Evolutionary conservation across 495 filamentous ascomycete species (phyloP).

Genomic region (Penicillium maclennaniae): DNA sequence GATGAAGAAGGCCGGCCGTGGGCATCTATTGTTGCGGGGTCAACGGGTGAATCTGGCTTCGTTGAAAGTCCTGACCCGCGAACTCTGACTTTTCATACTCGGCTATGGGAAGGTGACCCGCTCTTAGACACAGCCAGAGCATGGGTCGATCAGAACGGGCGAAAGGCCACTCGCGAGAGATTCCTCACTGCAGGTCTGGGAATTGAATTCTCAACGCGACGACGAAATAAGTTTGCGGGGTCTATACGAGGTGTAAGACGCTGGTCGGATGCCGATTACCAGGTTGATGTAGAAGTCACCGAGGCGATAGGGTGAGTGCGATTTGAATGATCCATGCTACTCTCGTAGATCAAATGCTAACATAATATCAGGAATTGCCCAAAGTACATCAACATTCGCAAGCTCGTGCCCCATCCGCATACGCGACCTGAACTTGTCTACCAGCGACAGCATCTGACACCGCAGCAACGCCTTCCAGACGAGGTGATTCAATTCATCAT

Average conservation of each 20-base stretch:
- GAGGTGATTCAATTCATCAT: constrained; percentile 15
- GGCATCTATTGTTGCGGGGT: constrained; percentile 14
- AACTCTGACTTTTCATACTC: constrained; percentile 2
- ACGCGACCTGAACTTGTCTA: constrained; percentile 3
- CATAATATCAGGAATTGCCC: constrained; percentile 12
- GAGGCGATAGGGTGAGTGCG: constrained; percentile 11
- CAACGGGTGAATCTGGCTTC: constrained; percentile 10
- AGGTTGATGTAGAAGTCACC: constrained; percentile 6
- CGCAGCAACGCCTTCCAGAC: constrained; percentile 6
- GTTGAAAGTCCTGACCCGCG: constrained; percentile 11
- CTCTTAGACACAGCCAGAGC: constrained; percentile 5
- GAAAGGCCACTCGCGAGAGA: neutral
- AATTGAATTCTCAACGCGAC: constrained; percentile 15
- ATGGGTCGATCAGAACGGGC: neutral
- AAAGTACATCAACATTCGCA: constrained; percentile 22
- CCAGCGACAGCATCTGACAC: neutral
- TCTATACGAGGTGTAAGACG: neutral
- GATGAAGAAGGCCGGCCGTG: constrained; percentile 16
- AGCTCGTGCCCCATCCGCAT: constrained; percentile 8
- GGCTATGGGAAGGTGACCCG: constrained; percentile 18
- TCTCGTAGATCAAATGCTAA: neutral
- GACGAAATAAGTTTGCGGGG: constrained; percentile 19
- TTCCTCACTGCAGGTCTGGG: constrained; percentile 14
- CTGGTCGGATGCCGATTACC: constrained; percentile 1
- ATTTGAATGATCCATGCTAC: too few species aligned